Conservation (phyloP, 2,329 filamentous ascomycete genomes). For the Diplodia corticola region DNA sequence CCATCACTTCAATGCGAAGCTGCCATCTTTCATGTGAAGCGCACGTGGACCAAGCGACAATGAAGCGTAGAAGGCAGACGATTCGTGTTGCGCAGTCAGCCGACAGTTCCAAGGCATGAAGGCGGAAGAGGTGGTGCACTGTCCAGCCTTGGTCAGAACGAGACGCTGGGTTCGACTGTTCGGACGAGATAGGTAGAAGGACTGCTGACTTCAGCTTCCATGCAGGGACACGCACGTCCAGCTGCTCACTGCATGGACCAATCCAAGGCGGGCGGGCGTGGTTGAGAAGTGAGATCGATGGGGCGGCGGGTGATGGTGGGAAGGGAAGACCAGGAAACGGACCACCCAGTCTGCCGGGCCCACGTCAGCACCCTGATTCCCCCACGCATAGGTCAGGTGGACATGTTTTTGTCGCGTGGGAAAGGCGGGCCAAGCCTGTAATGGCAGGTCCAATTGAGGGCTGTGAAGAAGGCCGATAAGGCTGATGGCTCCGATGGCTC, state of each 20-base stretch:
- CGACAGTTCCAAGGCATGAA: too few relatives aligned
- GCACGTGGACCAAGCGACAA: background rate
- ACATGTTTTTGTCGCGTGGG: background rate
- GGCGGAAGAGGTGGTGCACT: too few relatives aligned
- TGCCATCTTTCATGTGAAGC: background rate
- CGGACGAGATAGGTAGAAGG: too few relatives aligned
- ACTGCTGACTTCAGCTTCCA: too few relatives aligned
- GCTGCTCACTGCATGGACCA: background rate
- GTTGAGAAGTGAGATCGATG: background rate
- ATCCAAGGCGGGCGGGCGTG: background rate
- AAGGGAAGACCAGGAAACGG: background rate
- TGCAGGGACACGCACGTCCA: too few relatives aligned
- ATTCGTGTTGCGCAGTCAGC: too few relatives aligned
- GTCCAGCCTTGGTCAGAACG: too few relatives aligned
- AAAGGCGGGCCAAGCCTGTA: background rate
- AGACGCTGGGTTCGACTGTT: too few relatives aligned
- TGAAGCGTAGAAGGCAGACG: too few relatives aligned
- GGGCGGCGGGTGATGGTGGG: too few relatives aligned
- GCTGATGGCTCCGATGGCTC: background rate
- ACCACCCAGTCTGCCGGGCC: background rate
- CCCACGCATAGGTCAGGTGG: background rate
- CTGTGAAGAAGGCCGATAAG: background rate
- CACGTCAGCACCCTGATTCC: background rate
- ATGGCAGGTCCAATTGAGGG: background rate
- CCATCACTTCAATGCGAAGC: background rate